Evolutionary conservation across 164 flowering plant species (phyloP), one percentile per base, ranked within the genome.

Genomic region (Cinnamomum micranthum): DNA sequence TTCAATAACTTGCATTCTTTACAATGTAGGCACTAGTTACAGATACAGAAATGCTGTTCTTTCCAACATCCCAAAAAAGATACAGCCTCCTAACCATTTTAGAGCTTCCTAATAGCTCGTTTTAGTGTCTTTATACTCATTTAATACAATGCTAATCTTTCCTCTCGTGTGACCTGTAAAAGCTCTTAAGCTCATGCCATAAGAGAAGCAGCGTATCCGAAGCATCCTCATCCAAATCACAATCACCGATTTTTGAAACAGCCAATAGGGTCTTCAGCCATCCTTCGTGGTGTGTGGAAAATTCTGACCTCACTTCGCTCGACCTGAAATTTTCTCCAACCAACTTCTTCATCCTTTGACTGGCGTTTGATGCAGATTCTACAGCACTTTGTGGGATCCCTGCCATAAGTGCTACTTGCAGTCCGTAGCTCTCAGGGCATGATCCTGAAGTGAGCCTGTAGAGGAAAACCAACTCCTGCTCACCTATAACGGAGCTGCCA

Each of bases 391-490:
- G 78, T 62, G 99, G 92, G 68, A 96, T 83, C 68, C 99, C 98
- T 33, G 99, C 98, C 95, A 90, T 92, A 66, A 70, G 75, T 10
- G 99, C 99, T 52, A 92, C 96, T 79, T 94, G 95, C 79, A 94
- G 77, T 10, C 99, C 99, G 60, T 96, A 94, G 81, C 99, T 96
- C 82, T 88, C 94, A 23, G 97, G 98, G 73, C 98, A 96, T 59
- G 98, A 90, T 74, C 99, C 99, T 35, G 87, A 81, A 50, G 91
- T 65, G 35, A 94, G 92, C 41, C 85, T 86, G 79, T 94, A 96
- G 2, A 96, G 90, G 58, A 96, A 96, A 71, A 92, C 90, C 71
- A 96, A 81, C 70, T 91, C 89, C 72, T 82, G 77, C 6, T 87
- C 84, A 14, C 71, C 79, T 70, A 52, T 25, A 13, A 80, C 79